A percentile compares a stretch with the other conserved stretches of the same genome.
These are phyloP conservation scores for Fusarium fracticaudum DNA, from an alignment of 2,329 filamentous ascomycete species.

Conservation along the genomic window DNA sequence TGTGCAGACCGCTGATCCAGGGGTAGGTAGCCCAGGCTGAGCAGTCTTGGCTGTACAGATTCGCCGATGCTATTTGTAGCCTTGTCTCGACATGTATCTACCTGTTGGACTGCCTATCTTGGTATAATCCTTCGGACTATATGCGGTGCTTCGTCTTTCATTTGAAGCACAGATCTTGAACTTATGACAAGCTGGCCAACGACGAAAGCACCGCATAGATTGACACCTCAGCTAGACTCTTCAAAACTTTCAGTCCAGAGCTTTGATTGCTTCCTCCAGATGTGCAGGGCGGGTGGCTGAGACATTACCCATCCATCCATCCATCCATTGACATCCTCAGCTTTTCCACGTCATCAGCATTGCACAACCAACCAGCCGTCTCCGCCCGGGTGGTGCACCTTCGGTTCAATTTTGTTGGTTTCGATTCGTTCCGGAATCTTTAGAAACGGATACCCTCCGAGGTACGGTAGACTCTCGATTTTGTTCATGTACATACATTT, in stretches of 20 bases:
- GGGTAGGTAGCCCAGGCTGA: conserved; percentile 27
- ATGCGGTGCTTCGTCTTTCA: conserved; percentile 19
- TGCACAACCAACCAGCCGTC: conserved; percentile 30
- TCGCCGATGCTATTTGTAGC: conserved; percentile 34
- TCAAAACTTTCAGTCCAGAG: background rate
- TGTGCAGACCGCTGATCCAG: conserved; percentile 41
- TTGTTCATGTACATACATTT: conserved; percentile 19
- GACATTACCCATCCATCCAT: conserved; percentile 31
- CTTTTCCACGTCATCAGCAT: conserved; percentile 24
- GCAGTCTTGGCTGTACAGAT: conserved; percentile 36
- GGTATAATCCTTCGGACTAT: conserved; percentile 15
- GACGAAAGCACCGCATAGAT: background rate
- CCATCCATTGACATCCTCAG: conserved; percentile 26
- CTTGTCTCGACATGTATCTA: conserved; percentile 10
- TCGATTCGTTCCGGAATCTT: conserved; percentile 15
- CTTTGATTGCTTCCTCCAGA: conserved; percentile 22
- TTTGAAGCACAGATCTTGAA: background rate
- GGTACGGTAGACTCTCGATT: conserved; percentile 22
- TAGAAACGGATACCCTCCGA: conserved; percentile 30
- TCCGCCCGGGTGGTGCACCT: conserved; percentile 33
- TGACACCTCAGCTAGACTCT: background rate
- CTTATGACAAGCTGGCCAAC: background rate
- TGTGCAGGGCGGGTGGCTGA: conserved; percentile 18
- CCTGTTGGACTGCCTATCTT: conserved; percentile 21
- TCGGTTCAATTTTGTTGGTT: conserved; percentile 9